phyloP scores from a whole-genome alignment of 225 moss, liverwort and hornwort genomes.

The Lunularia cruciata region DNA sequence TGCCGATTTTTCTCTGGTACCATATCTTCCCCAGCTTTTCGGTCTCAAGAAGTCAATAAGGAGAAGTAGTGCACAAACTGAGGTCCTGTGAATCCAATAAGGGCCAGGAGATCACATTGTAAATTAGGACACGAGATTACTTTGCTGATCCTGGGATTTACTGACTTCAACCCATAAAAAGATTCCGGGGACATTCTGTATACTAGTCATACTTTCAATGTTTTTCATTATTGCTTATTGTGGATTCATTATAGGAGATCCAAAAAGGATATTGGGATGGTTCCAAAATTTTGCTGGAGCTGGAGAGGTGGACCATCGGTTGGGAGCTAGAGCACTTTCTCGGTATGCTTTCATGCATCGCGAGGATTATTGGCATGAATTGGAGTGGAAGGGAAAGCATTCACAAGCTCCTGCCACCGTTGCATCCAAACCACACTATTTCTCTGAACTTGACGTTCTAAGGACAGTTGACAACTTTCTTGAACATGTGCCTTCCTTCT shows the following conservation, averaged over 20 bases:
- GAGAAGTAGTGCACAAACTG: too few relatives aligned
- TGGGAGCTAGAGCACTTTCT: constrained; percentile 81
- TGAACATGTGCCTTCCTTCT: constrained; percentile 72
- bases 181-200: too few relatives aligned
- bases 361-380: constrained; percentile 76
- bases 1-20: constrained; percentile 73
- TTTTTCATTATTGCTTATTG: too few relatives aligned
- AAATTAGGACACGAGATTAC: too few relatives aligned
- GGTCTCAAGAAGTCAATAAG: too few relatives aligned
- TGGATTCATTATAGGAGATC: constrained; percentile 63
- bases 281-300: constrained; percentile 72
- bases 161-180: too few relatives aligned
- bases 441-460: constrained; percentile 81
- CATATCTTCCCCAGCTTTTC: not conserved
- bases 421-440: constrained; percentile 91
- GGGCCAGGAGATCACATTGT: not conserved
- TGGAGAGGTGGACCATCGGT: constrained; percentile 71
- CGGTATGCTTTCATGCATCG: constrained; percentile 81
- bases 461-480: constrained; percentile 76
- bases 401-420: constrained; percentile 98
- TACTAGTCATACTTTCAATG: not conserved
- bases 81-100: too few relatives aligned
- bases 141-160: too few relatives aligned
- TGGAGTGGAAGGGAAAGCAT: constrained; percentile 81
- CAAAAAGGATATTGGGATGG: constrained; percentile 66